Base-by-base conservation (phyloP, 2,329 filamentous ascomycete species). In the Plectosphaerella sp. region DNA sequence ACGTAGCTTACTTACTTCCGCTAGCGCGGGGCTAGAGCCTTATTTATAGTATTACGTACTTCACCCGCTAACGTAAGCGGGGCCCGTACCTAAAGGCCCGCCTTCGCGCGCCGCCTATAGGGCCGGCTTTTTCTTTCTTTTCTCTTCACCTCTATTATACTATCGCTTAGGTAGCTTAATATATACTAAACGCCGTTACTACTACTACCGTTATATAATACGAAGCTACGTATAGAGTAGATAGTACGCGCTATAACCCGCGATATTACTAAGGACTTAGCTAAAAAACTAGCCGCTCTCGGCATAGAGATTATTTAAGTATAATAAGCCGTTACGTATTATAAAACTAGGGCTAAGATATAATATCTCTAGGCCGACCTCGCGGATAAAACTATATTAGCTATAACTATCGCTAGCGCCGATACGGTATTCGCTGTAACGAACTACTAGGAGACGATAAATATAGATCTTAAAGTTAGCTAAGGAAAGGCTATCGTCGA, bases 191-290 rank as follows among this genome's bases (percentile, higher is more conserved):
- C n/a, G n/a, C n/a, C n/a, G n/a, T n/a, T n/a, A n/a, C n/a, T n/a
- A n/a, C n/a, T n/a, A n/a, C n/a, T n/a, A n/a, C n/a, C n/a, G n/a
- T 22, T 22, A 5, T 3, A 5, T 22, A 5, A 70, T 45, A 48
- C 75, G 0, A 65, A 72, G 47, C 67, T 79, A 1, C 70, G 68
- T 14, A 67, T 71, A 42, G 64, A 73, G 45, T 84, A 75, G 69
- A 62, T 67, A 5, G 67, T 86, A 39, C 78, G 82, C 28, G 82
- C 71, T 45, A 70, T 86, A 18, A 82, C 82, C 3, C 77, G 83
- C 45, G 70, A 82, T 53, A 55, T 67, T 2, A 62, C 64, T 15
- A 75, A 72, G 48, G 58, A 73, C 0, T 68, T 67, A 2, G 71
- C 79, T 15, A 71, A 76, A 59, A 64, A 66, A 3, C 70, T 84